Base-by-base conservation (phyloP, 495 filamentous ascomycete genomes). In the Aspergillus saccharolyticus region DNA sequence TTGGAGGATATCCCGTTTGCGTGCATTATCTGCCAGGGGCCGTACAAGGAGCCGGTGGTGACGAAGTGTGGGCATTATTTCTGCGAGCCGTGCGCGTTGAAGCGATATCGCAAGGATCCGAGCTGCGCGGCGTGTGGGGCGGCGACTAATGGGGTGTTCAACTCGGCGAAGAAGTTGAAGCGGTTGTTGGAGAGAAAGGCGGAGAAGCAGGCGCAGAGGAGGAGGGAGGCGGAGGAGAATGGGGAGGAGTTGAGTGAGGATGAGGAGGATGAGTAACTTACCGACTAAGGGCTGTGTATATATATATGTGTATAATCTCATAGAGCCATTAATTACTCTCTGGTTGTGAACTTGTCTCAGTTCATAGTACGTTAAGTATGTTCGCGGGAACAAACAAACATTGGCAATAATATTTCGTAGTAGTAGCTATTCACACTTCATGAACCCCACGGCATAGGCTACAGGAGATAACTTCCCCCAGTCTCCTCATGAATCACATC, bases 41-140 rank as follows among this genome's bases (percentile, higher is more conserved):
- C 85, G 9, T 98, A 98, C 70, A 86, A 85, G 61, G 76, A 83
- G 48, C 91, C 94, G 2, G 85, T 97, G 18, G 75, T 92, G 14
- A 98, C 94, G 30, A 88, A 89, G 60, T 97, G 95, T 57, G 87
- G 90, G 4, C 95, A 97, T 69, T 97, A 97, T 65, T 98, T 97
- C 60, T 98, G 94, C 70, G 88, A 96, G 66, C 74, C 75, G 0
- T 97, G 95, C 68, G 94, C 93, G 33, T 72, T 98, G 60, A 80
- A 88, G 64, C 71, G 90, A 54, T 97, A 97, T 70, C 78, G 86
- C 59, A 89, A 85, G 68, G 86, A 87, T 59, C 91, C 90, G 12
- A 80, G 81, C 3, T 98, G 95, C 70, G 90, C 89, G 7, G 89
- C 85, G 28, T 97, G 94, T 70, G 87, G 90, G 1, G 80, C 83